These are phyloP conservation scores for Spirogloea muscicola DNA, from an alignment of 139 green algal genomes.

Conservation along the genomic window DNA sequence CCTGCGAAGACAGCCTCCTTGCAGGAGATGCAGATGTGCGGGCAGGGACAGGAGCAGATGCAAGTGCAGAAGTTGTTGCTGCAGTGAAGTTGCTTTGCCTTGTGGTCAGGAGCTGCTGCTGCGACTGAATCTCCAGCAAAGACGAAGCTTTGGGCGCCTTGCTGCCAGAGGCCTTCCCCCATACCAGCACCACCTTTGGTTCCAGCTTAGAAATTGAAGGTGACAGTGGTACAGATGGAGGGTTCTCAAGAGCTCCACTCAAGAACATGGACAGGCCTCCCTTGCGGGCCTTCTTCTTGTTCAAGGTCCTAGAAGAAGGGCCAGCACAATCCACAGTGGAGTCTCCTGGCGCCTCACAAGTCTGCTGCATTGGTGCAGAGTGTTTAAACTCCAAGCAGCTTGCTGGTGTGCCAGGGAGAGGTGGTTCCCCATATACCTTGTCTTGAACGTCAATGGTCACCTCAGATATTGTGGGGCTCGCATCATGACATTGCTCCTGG, in stretches of 20 bases:
- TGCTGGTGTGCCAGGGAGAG: no score
- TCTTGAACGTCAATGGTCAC: no score
- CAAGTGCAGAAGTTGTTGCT: neutral
- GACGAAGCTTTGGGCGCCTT: neutral
- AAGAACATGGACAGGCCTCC: slow-evolving; percentile 37
- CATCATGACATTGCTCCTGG: neutral
- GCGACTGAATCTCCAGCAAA: slow-evolving; percentile 16
- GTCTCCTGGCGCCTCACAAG: no score
- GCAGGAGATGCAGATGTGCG: neutral
- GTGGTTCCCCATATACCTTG: no score
- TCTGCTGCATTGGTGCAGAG: no score
- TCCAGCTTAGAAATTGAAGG: neutral
- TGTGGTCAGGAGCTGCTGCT: neutral
- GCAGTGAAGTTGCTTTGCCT: neutral
- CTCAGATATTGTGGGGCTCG: no score
- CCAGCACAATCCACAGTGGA: no score
- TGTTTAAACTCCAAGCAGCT: no score
- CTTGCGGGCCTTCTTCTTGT: slow-evolving; percentile 13
- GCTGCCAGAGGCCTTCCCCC: slow-evolving; percentile 7
- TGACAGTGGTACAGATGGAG: neutral
- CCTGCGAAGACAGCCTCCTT: neutral
- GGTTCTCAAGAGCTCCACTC: slow-evolving; percentile 15
- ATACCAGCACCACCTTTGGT: neutral
- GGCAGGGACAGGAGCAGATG: neutral
- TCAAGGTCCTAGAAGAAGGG: no score